Base-by-base conservation (phyloP, 106 monocot species). In the Dendrobium officinale region DNA sequence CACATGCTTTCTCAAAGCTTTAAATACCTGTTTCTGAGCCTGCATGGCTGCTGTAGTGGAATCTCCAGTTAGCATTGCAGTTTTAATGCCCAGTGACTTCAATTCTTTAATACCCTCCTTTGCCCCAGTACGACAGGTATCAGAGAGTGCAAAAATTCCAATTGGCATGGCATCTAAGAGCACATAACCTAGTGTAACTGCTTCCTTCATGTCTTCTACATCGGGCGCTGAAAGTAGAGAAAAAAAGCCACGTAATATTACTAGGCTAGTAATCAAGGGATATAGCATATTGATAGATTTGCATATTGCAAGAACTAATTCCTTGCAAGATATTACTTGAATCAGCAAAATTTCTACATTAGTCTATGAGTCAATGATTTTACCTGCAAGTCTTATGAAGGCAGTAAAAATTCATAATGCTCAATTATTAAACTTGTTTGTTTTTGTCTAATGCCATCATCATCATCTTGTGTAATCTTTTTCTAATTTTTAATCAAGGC, bases 51-150 rank as follows among this genome's bases (percentile, higher is more conserved):
- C 86, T 47, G 83, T 80, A 41, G 58, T 79, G 86, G 89, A 90
- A 76, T 99, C 98, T 79, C 98, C 98, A 37, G 98, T 99, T 24
- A 99, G 92, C 92, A 99, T 91, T 24, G 83, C 88, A 41, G 85
- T 86, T 74, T 88, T 95, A 19, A 89, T 87, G 45, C 93, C 89
- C 75, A 95, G 61, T 6, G 51, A 84, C 76, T 91, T 95, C 56
- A 99, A 64, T 56, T 88, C 82, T 37, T 31, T 77, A 54, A 99
- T 86, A 31, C 93, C 95, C 54, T 95, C 90, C 17, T 88, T 86
- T 7, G 84, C 88, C 10, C 95, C 95, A 17, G 91, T 88, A 11
- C 98, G 85, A 80, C 98, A 95, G 27, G 81, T 83, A 67, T 95
- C 95, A 17, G 89, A 88, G 42, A 99, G 90, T 37, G 88, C 86